These are phyloP conservation scores for Parietaria judaica DNA, from an alignment of 306 rosid species.

Conservation along the genomic window DNA sequence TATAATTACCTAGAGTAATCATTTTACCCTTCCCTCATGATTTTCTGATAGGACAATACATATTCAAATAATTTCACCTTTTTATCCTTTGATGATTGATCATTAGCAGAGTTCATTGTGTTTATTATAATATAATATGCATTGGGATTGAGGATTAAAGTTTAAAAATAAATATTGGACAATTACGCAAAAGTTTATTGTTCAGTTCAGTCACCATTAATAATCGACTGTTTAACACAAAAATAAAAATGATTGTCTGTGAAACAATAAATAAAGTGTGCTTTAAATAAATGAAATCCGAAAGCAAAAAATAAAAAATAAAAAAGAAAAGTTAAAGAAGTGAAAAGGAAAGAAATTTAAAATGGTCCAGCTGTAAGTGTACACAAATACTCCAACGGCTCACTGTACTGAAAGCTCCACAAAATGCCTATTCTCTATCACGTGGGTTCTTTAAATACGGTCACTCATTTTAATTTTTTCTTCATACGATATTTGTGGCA, in stretches of 20 bases:
- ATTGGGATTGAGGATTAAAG: neutral
- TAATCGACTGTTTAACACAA: too few species aligned
- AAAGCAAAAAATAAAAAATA: neutral
- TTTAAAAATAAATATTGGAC: neutral
- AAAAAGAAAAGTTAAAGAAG: neutral
- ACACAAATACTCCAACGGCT: conserved; percentile 2
- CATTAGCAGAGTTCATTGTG: too few species aligned
- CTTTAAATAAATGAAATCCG: too few species aligned
- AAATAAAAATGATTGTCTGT: conserved; percentile 3
- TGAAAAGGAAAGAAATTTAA: neutral
- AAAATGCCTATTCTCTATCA: neutral
- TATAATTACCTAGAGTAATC: neutral
- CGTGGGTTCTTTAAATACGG: neutral
- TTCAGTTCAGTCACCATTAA: conserved; percentile 4
- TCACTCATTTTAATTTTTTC: neutral
- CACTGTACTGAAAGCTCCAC: conserved; percentile 10
- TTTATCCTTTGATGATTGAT: too few species aligned
- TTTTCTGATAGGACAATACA: too few species aligned
- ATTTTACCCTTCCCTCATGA: neutral
- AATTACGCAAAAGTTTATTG: neutral
- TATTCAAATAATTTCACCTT: neutral
- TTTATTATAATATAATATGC: too few species aligned
- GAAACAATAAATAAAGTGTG: neutral
- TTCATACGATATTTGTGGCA: neutral
- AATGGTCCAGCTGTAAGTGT: conserved; percentile 8